phyloP scores from a whole-genome alignment of 345 rosid genomes.

The Rhodomyrtus tomentosa region DNA sequence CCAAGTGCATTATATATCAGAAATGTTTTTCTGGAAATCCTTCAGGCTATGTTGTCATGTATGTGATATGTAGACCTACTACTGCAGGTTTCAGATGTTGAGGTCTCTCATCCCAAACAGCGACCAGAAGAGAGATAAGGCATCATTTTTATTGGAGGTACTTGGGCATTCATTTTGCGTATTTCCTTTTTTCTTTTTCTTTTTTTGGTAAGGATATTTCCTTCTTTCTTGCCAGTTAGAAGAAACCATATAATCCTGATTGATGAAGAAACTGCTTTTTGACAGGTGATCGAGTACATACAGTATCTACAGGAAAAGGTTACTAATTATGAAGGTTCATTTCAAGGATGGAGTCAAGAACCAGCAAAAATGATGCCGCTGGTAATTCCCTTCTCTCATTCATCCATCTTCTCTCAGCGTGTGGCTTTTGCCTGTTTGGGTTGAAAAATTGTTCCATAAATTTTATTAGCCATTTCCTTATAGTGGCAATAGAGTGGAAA shows the following conservation, averaged over 20 bases:
- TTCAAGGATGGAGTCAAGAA: slow-evolving; percentile 68
- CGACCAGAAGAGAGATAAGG: slow-evolving; percentile 95
- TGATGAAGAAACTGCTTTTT: neutral
- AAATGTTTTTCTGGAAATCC: neutral
- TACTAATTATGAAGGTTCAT: slow-evolving; percentile 55
- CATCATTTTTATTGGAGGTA: slow-evolving; percentile 93
- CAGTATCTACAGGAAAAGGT: slow-evolving; percentile 86
- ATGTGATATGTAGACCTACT: neutral
- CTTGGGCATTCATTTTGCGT: neutral
- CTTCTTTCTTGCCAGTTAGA: neutral
- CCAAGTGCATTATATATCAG: neutral
- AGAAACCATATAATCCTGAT: neutral
- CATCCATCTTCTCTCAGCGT: neutral
- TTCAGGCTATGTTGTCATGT: neutral
- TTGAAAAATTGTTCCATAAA: neutral
- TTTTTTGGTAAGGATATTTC: too few species aligned
- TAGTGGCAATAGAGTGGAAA: neutral
- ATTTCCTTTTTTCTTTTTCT: neutral
- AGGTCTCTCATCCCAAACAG: slow-evolving; percentile 79
- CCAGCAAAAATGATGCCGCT: slow-evolving; percentile 51
- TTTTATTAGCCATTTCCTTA: neutral
- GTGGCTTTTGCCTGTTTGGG: neutral
- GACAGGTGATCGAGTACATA: slow-evolving; percentile 86
- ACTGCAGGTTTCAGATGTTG: slow-evolving; percentile 80
- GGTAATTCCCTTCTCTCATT: slow-evolving; percentile 31